Evolutionary conservation across 129 eudicot species (phyloP).

Genomic region (Ambrosia artemisiifolia): DNA sequence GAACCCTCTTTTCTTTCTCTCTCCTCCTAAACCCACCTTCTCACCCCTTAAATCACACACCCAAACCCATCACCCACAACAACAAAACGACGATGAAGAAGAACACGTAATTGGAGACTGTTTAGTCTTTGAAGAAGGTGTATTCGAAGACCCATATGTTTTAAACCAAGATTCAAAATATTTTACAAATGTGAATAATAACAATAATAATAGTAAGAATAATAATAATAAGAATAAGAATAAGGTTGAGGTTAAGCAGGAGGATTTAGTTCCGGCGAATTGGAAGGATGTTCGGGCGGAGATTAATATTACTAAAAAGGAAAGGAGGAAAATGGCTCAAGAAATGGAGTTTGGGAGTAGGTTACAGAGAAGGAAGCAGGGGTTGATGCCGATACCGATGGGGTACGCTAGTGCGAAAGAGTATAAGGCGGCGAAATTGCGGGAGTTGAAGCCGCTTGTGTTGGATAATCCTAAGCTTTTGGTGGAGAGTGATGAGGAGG

Average conservation of each 20-base stretch:
- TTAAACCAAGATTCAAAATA: conserved; percentile 10
- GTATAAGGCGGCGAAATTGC: conserved; percentile 51
- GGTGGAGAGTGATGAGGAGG: conserved; percentile 5
- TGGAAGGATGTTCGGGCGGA: conserved; percentile 72
- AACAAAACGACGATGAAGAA: conserved; percentile 35
- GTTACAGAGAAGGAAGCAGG: conserved; percentile 45
- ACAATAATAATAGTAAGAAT: too few relatives aligned
- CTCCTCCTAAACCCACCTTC: conserved; percentile 23
- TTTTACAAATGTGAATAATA: background rate
- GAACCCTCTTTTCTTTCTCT: background rate
- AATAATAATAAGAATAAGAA: background rate
- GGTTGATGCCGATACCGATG: conserved; percentile 38
- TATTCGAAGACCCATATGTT: conserved; percentile 75
- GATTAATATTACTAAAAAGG: conserved; percentile 73
- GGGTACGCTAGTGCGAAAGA: conserved; percentile 40
- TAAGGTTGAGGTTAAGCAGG: conserved; percentile 24
- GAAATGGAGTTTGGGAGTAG: conserved; percentile 62
- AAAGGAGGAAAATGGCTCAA: conserved; percentile 65
- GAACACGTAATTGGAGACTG: conserved; percentile 83
- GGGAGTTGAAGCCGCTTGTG: conserved; percentile 65
- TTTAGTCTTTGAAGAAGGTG: conserved; percentile 81
- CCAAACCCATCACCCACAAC: conserved; percentile 18
- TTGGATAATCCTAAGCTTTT: conserved; percentile 51
- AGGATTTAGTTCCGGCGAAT: conserved; percentile 73
- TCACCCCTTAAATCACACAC: conserved; percentile 26